Conservation (phyloP, 1,284 basidiomycete species). For the Pseudozyma sp. region DNA sequence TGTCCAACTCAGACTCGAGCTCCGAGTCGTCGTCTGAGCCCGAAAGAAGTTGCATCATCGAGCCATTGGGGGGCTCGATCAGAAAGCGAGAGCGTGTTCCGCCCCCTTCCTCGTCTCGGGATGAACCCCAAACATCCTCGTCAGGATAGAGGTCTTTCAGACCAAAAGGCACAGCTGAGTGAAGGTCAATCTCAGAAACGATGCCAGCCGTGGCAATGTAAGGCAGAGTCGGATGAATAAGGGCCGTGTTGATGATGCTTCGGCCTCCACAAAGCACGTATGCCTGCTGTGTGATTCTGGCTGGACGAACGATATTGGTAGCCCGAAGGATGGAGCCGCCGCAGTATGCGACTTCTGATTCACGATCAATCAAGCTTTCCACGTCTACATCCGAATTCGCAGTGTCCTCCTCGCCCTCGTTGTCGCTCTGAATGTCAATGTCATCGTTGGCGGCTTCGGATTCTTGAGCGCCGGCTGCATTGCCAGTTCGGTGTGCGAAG, state of each 20-base stretch:
- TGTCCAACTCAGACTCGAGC: too few species aligned
- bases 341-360: slow-evolving; percentile 23
- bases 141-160: not conserved
- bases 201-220: slow-evolving; percentile 35
- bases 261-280: slow-evolving; percentile 33
- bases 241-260: slow-evolving; percentile 37
- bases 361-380: slow-evolving; percentile 18
- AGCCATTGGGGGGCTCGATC: not conserved
- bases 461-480: too few species aligned
- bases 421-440: too few species aligned
- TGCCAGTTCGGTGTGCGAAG: not conserved
- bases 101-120: not conserved
- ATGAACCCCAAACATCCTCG: not conserved
- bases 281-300: slow-evolving; percentile 12
- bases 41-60: too few species aligned
- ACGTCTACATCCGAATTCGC: slow-evolving; percentile 4
- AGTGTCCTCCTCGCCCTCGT: slow-evolving; percentile 3
- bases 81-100: slow-evolving; percentile 19
- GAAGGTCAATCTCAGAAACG: slow-evolving; percentile 11
- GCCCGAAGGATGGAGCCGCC: slow-evolving; percentile 22
- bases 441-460: not conserved
- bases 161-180: slow-evolving; percentile 22
- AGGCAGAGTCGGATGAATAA: slow-evolving; percentile 39
- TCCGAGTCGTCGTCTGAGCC: too few species aligned
- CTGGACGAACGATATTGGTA: slow-evolving; percentile 23